Evolutionary conservation across 768 basidiomycete species (phyloP).

Genomic region (Psilocybe cyanescens): DNA sequence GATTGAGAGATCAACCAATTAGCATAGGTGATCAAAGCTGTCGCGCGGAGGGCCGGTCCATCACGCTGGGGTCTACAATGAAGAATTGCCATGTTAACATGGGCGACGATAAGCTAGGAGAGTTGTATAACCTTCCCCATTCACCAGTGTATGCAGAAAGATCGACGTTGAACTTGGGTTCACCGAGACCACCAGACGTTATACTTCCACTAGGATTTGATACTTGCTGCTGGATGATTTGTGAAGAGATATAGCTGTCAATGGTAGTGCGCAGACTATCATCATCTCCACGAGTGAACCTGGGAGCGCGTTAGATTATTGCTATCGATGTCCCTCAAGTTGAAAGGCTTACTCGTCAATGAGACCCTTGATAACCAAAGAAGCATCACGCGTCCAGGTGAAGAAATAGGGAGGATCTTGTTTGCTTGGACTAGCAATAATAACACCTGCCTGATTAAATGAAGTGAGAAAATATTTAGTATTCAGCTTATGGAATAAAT

Average conservation of each 20-base stretch:
- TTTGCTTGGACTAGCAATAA: slow-evolving; percentile 60
- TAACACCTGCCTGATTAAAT: slow-evolving; percentile 51
- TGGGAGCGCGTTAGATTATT: slow-evolving; percentile 41
- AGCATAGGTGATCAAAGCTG: slow-evolving; percentile 69
- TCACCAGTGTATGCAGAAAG: slow-evolving; percentile 60
- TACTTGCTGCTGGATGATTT: slow-evolving; percentile 63
- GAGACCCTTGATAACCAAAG: slow-evolving; percentile 68
- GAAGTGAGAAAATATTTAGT: slow-evolving; percentile 8
- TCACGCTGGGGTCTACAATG: slow-evolving; percentile 64
- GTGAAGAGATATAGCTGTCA: slow-evolving; percentile 60
- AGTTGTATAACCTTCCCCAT: slow-evolving; percentile 47
- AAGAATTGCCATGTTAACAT: slow-evolving; percentile 10
- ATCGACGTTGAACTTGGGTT: slow-evolving; percentile 78
- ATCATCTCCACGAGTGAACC: slow-evolving; percentile 56
- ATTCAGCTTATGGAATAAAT: slow-evolving; percentile 1
- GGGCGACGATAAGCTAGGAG: neutral
- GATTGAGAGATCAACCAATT: slow-evolving; percentile 61
- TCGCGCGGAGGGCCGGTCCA: slow-evolving; percentile 77
- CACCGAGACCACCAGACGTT: slow-evolving; percentile 73
- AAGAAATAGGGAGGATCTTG: slow-evolving; percentile 65
- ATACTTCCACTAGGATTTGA: slow-evolving; percentile 72
- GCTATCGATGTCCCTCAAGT: slow-evolving; percentile 18
- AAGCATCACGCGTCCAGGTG: slow-evolving; percentile 78
- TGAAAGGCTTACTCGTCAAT: slow-evolving; percentile 45
- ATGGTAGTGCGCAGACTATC: slow-evolving; percentile 50